These are phyloP conservation scores for Pythium scleroteichum DNA, from an alignment of 352 stramenopile species.

Conservation along the genomic window DNA sequence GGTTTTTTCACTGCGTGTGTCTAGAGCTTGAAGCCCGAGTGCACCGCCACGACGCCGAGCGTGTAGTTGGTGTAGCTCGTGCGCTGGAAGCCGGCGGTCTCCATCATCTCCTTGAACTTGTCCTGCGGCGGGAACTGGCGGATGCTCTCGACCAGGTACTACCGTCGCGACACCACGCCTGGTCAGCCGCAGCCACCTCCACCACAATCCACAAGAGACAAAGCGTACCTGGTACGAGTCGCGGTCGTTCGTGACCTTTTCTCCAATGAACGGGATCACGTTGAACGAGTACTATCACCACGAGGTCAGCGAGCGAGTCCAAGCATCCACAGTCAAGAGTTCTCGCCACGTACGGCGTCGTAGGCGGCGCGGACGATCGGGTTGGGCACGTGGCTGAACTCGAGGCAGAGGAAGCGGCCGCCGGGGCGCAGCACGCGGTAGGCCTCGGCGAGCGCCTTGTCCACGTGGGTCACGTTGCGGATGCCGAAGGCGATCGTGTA, in stretches of 20 bases:
- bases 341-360: constrained; percentile 80
- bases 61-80: constrained; percentile 97
- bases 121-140: constrained; percentile 98
- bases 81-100: constrained; percentile 92
- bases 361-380: constrained; percentile 93
- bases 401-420: constrained; percentile 97
- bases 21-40: constrained; percentile 96
- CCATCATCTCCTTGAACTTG: constrained; percentile 94
- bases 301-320: no score
- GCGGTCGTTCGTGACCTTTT: constrained; percentile 96
- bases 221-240: constrained; percentile 93
- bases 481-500: constrained; percentile 99
- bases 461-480: constrained; percentile 98
- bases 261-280: constrained; percentile 94
- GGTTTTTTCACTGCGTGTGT: no score
- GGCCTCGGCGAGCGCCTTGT: constrained; percentile 94
- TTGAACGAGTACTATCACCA: constrained; percentile 96
- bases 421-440: constrained; percentile 95
- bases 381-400: constrained; percentile 96
- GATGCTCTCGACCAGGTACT: constrained; percentile 99
- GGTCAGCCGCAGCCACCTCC: neutral
- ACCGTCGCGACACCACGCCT: neutral
- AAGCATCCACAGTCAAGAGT: no score
- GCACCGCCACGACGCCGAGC: constrained; percentile 96
- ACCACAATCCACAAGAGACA: neutral